Percentiles rank a stretch among this genome's conserved stretches.
Conservation (phyloP, 139 green algal species). For the Volvox reticuliferus region DNA sequence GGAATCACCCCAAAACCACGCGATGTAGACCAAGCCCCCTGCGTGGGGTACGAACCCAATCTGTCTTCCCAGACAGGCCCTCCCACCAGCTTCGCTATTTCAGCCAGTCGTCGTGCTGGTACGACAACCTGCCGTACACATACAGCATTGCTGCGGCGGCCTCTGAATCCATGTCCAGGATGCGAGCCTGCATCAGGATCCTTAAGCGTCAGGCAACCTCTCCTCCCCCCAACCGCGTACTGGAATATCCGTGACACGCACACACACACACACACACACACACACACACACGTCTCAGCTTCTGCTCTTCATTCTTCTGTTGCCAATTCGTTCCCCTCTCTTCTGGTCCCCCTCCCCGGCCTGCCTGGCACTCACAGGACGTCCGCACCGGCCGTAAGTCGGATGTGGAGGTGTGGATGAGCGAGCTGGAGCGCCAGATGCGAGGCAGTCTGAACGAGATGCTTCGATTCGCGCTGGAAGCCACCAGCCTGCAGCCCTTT, state of each 20-base stretch:
- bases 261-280: background rate
- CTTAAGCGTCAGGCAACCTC: no score
- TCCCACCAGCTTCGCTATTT: constrained; percentile 44
- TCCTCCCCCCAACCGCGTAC: background rate
- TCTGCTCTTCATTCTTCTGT: background rate
- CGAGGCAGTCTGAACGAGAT: constrained; percentile 47
- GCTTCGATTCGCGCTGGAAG: constrained; percentile 46
- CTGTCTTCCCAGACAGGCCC: constrained; percentile 27
- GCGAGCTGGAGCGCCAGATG: constrained; percentile 58
- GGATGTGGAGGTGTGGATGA: constrained; percentile 62
- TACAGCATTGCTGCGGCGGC: constrained; percentile 38
- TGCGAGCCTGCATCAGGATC: constrained; percentile 11
- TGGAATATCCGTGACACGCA: no score
- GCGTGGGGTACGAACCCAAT: constrained; percentile 15
- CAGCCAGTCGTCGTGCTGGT: background rate
- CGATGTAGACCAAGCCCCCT: constrained; percentile 23
- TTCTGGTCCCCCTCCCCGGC: background rate
- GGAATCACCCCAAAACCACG: constrained; percentile 9
- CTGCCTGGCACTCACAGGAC: constrained; percentile 13
- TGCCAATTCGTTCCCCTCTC: background rate
- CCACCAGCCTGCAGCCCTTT: constrained; percentile 33
- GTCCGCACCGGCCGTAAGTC: constrained; percentile 3
- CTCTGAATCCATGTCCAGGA: constrained; percentile 46
- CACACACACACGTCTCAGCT: background rate
- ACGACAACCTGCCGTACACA: constrained; percentile 6